Conservation (phyloP, 164 flowering plant species). For the Magnolia officinalis region DNA sequence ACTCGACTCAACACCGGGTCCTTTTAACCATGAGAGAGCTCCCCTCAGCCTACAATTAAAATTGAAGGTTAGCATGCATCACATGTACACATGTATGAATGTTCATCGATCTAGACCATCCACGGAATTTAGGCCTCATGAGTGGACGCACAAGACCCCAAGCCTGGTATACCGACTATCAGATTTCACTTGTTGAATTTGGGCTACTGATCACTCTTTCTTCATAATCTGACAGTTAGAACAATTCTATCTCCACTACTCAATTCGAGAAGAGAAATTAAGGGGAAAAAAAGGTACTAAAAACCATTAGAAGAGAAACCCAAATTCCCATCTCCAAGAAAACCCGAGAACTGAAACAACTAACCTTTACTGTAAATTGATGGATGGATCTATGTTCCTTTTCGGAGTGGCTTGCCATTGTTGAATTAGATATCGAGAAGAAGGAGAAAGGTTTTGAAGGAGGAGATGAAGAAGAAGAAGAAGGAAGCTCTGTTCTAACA, state of each 20-base stretch:
- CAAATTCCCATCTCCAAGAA: not conserved
- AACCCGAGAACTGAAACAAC: not conserved
- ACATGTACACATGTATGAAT: no score
- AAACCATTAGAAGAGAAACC: not conserved
- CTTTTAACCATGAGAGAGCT: no score
- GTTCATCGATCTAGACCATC: no score
- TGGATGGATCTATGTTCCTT: slow-evolving; percentile 25
- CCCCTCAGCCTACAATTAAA: no score
- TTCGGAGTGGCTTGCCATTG: slow-evolving; percentile 42
- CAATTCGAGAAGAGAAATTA: not conserved
- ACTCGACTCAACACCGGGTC: no score
- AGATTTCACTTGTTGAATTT: not conserved
- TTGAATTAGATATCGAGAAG: slow-evolving; percentile 10
- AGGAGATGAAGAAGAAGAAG: not conserved
- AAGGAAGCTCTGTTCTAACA: not conserved
- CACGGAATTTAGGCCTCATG: no score
- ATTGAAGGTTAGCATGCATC: no score
- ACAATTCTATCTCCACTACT: not conserved
- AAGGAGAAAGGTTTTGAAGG: not conserved
- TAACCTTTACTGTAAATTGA: slow-evolving; percentile 58
- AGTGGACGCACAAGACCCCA: no score
- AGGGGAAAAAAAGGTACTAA: not conserved
- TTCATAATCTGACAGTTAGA: not conserved
- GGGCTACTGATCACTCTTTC: not conserved
- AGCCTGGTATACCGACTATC: not conserved